Conservation (phyloP, 2,329 filamentous ascomycete genomes). For the Berkeleyomyces rouxiae region DNA sequence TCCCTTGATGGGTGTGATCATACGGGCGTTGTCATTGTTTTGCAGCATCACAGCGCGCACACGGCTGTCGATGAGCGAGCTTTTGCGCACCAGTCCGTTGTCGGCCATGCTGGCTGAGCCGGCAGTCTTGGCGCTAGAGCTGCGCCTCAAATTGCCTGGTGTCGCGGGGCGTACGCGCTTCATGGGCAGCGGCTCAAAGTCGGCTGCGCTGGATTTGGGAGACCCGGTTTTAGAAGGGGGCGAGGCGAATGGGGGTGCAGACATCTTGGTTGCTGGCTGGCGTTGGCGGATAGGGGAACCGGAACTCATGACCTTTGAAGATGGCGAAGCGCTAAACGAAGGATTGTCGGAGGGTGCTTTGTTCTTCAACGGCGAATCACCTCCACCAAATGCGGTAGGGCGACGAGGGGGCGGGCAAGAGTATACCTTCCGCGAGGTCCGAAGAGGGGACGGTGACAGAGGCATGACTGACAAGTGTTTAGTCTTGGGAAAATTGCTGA, state of each 20-base stretch:
- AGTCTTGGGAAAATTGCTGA: conserved; percentile 9
- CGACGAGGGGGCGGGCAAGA: conserved; percentile 9
- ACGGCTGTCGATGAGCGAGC: not conserved
- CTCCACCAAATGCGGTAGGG: not conserved
- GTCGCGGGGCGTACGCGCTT: not conserved
- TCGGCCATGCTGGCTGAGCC: not conserved
- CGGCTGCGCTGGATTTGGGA: not conserved
- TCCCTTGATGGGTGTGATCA: conserved; percentile 8
- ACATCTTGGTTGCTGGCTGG: not conserved
- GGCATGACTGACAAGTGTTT: conserved; percentile 10
- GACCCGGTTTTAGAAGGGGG: not conserved
- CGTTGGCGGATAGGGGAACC: conserved; percentile 7
- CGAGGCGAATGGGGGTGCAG: not conserved
- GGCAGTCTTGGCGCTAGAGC: not conserved
- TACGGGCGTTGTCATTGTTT: conserved; percentile 8
- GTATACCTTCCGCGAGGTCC: conserved; percentile 1
- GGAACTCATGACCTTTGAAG: not conserved
- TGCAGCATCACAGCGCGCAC: not conserved
- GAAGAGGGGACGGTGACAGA: not conserved
- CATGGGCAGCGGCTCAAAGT: not conserved
- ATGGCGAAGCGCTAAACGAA: not conserved
- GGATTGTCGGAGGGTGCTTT: not conserved
- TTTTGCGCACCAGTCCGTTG: not conserved
- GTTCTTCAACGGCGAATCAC: not conserved
- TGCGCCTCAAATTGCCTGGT: not conserved